Evolutionary conservation across 2,329 filamentous ascomycete genomes (phyloP).

Genomic region (Paracoccidioides lutzii): DNA sequence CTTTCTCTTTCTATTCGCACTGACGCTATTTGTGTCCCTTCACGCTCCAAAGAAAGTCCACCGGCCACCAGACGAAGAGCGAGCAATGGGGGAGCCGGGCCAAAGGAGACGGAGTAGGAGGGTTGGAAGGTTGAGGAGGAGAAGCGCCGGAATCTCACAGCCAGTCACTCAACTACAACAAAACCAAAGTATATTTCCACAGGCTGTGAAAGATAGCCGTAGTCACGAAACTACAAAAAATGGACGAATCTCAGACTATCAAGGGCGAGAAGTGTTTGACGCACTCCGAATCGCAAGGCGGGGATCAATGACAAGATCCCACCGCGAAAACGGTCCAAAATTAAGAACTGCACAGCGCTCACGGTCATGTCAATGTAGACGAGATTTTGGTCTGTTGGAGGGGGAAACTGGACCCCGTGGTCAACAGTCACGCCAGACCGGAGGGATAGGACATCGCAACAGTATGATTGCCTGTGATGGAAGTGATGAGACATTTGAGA

Average conservation of each 20-base stretch:
- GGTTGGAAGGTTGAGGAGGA: not conserved
- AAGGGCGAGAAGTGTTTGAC: not conserved
- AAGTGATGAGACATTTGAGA: not conserved
- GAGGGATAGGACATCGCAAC: not conserved
- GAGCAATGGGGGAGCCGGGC: not conserved
- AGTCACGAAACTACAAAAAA: not conserved
- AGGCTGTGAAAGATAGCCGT: not conserved
- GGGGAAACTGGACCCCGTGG: not conserved
- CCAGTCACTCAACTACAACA: not conserved
- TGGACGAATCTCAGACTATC: not conserved
- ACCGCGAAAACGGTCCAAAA: not conserved
- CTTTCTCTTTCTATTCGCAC: conserved; percentile 13
- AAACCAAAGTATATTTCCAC: not conserved
- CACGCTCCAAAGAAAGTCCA: not conserved
- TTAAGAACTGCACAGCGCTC: not conserved
- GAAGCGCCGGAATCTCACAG: not conserved
- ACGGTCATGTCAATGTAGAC: not conserved
- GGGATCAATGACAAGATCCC: not conserved
- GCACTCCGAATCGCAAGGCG: not conserved
- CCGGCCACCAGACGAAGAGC: not conserved
- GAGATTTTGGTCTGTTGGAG: not conserved
- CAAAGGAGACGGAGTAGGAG: not conserved
- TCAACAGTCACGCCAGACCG: too few species aligned
- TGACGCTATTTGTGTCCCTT: conserved; percentile 9
- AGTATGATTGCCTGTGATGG: not conserved